Evolutionary conservation across 1,284 basidiomycete genomes (phyloP).

Genomic region (Bjerkandera adusta): DNA sequence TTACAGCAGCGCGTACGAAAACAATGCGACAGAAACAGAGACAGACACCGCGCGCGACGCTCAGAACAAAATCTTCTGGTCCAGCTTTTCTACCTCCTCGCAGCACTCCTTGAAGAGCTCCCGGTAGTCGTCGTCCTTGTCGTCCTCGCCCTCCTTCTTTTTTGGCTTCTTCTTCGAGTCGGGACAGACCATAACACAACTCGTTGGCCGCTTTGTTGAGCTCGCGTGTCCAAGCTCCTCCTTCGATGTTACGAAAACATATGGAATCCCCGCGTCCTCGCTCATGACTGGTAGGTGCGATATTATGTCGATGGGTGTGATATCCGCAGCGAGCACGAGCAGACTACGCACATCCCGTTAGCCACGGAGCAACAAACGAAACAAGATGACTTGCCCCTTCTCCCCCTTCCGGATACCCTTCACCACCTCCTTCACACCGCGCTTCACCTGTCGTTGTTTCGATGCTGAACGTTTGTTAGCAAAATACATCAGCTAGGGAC

Average conservation of each 20-base stretch:
- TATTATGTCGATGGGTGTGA: slow-evolving; percentile 97
- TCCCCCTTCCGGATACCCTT: slow-evolving; percentile 96
- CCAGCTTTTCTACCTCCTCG: slow-evolving; percentile 82
- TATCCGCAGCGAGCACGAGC: slow-evolving; percentile 93
- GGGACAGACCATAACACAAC: slow-evolving; percentile 93
- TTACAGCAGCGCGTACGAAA: slow-evolving; percentile 1
- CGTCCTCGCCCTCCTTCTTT: slow-evolving; percentile 61
- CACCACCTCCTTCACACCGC: slow-evolving; percentile 95
- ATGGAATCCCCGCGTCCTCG: slow-evolving; percentile 94
- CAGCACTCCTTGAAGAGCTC: slow-evolving; percentile 85
- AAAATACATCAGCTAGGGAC: background rate
- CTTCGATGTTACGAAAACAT: slow-evolving; percentile 85
- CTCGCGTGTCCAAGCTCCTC: slow-evolving; percentile 96
- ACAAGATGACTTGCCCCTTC: slow-evolving; percentile 68
- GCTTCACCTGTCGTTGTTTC: slow-evolving; percentile 89
- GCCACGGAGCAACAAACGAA: slow-evolving; percentile 4
- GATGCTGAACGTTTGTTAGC: slow-evolving; percentile 59
- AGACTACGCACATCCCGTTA: slow-evolving; percentile 48
- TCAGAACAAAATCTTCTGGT: slow-evolving; percentile 67
- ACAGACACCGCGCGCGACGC: slow-evolving; percentile 4
- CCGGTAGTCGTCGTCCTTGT: slow-evolving; percentile 78
- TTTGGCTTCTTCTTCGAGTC: slow-evolving; percentile 71
- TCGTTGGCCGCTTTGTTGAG: slow-evolving; percentile 97
- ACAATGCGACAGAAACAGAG: background rate
- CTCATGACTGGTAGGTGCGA: slow-evolving; percentile 94